A percentile compares a stretch with the other conserved stretches of the same genome.
These are phyloP conservation scores for Wallacemonas sp. DNA, from an alignment of 208 protist genomes.

Conservation along the genomic window DNA sequence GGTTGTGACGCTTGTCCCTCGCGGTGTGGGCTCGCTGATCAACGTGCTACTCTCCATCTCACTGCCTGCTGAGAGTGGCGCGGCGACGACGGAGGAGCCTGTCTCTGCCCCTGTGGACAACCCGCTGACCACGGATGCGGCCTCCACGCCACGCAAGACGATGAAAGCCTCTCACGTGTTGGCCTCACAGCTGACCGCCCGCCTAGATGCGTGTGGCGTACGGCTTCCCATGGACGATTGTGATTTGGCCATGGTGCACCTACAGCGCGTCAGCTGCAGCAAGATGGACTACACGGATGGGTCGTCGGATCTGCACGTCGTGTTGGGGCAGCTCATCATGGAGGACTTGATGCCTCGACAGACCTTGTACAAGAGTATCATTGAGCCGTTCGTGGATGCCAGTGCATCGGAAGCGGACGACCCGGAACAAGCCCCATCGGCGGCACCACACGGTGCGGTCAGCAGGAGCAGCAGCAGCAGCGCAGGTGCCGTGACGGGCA, in stretches of 20 bases:
- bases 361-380: constrained; percentile 49
- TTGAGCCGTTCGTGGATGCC: constrained; percentile 38
- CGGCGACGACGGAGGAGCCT: neutral
- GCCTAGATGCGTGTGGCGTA: constrained; percentile 28
- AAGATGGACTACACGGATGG: constrained; percentile 37
- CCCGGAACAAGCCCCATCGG: neutral
- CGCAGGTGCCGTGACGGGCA: no score
- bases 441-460: neutral
- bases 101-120: no score
- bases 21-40: constrained; percentile 60
- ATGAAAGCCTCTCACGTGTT: neutral
- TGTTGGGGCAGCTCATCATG: constrained; percentile 55
- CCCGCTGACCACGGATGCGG: no score
- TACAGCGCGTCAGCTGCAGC: constrained; percentile 27
- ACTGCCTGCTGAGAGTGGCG: constrained; percentile 26
- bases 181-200: constrained; percentile 19
- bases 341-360: constrained; percentile 34
- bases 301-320: constrained; percentile 30
- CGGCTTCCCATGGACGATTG: constrained; percentile 41
- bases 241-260: constrained; percentile 42
- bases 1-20: constrained; percentile 58
- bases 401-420: constrained; percentile 19
- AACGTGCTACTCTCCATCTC: constrained; percentile 76
- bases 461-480: no score
- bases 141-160: neutral